Conservation (phyloP, 2,329 filamentous ascomycete genomes). For the Purpureocillium lavendulum region DNA sequence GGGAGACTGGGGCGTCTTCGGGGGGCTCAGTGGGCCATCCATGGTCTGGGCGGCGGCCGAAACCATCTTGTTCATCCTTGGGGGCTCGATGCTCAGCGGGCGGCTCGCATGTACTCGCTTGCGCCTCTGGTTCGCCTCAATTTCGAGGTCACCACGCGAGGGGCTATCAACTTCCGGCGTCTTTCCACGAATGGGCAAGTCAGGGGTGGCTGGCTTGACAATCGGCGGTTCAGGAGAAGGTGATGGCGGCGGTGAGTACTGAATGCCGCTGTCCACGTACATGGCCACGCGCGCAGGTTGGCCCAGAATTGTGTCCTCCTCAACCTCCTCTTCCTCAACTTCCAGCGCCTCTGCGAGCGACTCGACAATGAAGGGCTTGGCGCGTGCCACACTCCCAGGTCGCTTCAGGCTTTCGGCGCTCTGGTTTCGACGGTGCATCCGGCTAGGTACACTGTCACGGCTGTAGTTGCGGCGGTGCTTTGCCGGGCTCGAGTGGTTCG, state of each 20-base stretch:
- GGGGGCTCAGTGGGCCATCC: conserved; percentile 45
- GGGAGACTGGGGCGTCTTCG: conserved; percentile 53
- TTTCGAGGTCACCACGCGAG: conserved; percentile 43
- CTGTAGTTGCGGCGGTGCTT: conserved; percentile 46
- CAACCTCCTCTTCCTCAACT: conserved; percentile 38
- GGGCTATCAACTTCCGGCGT: conserved; percentile 33
- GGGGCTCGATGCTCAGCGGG: conserved; percentile 40
- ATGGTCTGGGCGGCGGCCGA: conserved; percentile 30
- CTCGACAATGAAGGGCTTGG: conserved; percentile 44
- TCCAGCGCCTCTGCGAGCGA: conserved; percentile 48
- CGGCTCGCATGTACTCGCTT: conserved; percentile 55
- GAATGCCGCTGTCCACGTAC: conserved; percentile 70
- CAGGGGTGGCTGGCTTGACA: conserved; percentile 31
- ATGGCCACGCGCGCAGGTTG: conserved; percentile 28
- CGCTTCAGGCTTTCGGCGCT: conserved; percentile 51
- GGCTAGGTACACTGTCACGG: conserved; percentile 44
- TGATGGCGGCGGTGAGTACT: conserved; percentile 77
- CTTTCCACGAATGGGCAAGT: conserved; percentile 27
- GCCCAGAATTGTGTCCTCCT: conserved; percentile 12
- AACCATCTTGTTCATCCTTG: conserved; percentile 43
- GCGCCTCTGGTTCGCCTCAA: conserved; percentile 65
- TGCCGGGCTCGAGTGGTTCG: conserved; percentile 31
- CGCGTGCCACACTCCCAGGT: conserved; percentile 45
- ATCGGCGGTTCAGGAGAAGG: conserved; percentile 38
- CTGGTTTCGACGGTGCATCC: conserved; percentile 44